These are phyloP conservation scores for Flammula alnicola DNA, from an alignment of 1,284 basidiomycete species.

Conservation along the genomic window DNA sequence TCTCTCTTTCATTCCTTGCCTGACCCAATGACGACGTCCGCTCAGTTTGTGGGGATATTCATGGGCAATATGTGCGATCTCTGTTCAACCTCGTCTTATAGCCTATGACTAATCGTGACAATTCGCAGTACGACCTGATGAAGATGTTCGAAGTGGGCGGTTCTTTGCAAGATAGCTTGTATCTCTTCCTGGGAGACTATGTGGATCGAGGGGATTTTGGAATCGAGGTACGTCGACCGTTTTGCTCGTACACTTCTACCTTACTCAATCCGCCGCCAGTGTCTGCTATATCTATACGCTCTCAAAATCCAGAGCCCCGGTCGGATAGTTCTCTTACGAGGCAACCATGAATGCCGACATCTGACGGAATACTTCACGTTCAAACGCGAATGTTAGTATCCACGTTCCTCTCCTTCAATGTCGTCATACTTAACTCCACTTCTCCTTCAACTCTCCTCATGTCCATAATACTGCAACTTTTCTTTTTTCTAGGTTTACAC, in stretches of 20 bases:
- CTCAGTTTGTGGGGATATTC: slow-evolving; percentile 96
- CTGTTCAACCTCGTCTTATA: slow-evolving; percentile 17
- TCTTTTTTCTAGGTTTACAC: slow-evolving; percentile 80
- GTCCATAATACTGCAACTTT: too few relatives aligned
- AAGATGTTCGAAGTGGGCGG: slow-evolving; percentile 98
- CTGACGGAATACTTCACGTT: slow-evolving; percentile 98
- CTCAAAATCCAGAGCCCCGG: slow-evolving; percentile 95
- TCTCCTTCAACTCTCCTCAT: too few relatives aligned
- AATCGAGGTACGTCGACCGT: slow-evolving; percentile 70
- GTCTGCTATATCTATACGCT: slow-evolving; percentile 87
- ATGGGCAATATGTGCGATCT: slow-evolving; percentile 89
- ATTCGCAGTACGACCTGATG: slow-evolving; percentile 90
- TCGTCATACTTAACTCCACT: not conserved
- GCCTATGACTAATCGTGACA: not conserved
- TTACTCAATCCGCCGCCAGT: slow-evolving; percentile 51
- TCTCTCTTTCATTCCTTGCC: slow-evolving; percentile 11
- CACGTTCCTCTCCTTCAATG: slow-evolving; percentile 6
- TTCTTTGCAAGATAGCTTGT: slow-evolving; percentile 84
- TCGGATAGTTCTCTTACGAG: slow-evolving; percentile 88
- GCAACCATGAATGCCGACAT: slow-evolving; percentile 98
- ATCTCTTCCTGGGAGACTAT: slow-evolving; percentile 98
- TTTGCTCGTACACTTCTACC: not conserved
- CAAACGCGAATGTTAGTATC: slow-evolving; percentile 84
- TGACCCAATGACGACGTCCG: slow-evolving; percentile 12
- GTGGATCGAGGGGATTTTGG: slow-evolving; percentile 97